These are phyloP conservation scores for Trichophaea hybrida DNA, from an alignment of 2,329 filamentous ascomycete genomes.

Conservation along the genomic window DNA sequence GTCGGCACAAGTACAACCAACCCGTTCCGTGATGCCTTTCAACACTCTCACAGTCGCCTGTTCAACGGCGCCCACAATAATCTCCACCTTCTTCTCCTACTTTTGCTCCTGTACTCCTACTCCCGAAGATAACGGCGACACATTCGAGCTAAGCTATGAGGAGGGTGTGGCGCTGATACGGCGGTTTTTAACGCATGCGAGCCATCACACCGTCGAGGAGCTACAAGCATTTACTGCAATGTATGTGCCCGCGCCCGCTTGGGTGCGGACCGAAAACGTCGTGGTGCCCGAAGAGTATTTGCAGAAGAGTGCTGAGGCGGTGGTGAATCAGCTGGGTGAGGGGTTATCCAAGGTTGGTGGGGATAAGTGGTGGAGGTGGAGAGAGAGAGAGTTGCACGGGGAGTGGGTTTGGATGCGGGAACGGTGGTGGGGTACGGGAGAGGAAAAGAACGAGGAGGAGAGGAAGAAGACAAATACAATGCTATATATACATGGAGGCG, in stretches of 20 bases:
- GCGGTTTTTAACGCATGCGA: constrained; percentile 69
- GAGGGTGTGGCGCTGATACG: constrained; percentile 80
- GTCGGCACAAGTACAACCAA: neutral
- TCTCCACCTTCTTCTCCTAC: constrained; percentile 31
- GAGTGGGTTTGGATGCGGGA: constrained; percentile 96
- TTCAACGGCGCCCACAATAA: constrained; percentile 73
- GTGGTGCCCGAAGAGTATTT: constrained; percentile 51
- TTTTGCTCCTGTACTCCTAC: constrained; percentile 39
- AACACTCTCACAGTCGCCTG: constrained; percentile 70
- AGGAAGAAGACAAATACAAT: constrained; percentile 47
- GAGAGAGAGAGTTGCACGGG: constrained; percentile 51
- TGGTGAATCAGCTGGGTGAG: constrained; percentile 64
- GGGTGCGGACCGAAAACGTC: constrained; percentile 65
- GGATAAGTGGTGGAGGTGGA: constrained; percentile 73
- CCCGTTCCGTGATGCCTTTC: constrained; percentile 21
- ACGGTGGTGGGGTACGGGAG: constrained; percentile 51
- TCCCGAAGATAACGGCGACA: constrained; percentile 54
- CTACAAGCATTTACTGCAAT: constrained; percentile 81
- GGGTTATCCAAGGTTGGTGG: constrained; percentile 66
- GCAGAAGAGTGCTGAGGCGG: constrained; percentile 47
- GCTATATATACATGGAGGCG: constrained; percentile 81
- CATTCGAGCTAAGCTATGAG: constrained; percentile 60
- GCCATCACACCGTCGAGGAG: constrained; percentile 83
- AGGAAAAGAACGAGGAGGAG: constrained; percentile 25
- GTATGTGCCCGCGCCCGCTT: constrained; percentile 78